Evolutionary conservation across 768 basidiomycete species (phyloP).

Genomic region (Pleurotus platypus): DNA sequence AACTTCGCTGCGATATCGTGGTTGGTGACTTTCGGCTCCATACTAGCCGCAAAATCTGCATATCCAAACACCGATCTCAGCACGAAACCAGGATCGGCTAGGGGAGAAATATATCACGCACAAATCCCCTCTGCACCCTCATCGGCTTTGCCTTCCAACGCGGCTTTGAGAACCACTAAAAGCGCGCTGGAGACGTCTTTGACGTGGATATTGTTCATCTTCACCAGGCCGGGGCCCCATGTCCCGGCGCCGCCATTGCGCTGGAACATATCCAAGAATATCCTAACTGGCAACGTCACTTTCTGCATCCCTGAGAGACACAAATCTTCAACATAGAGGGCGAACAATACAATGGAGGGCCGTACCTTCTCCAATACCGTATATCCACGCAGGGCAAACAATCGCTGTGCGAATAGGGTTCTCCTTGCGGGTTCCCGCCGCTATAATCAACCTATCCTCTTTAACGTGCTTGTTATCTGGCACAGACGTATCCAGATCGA

Average conservation of each 20-base stretch:
- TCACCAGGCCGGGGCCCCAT: slow-evolving; percentile 36
- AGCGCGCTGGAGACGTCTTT: slow-evolving; percentile 33
- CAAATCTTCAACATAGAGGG: background rate
- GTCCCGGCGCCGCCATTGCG: slow-evolving; percentile 33
- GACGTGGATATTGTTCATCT: slow-evolving; percentile 36
- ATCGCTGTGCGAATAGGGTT: slow-evolving; percentile 41
- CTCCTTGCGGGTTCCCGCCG: slow-evolving; percentile 34
- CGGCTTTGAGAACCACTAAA: slow-evolving; percentile 32
- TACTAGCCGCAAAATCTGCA: slow-evolving; percentile 31
- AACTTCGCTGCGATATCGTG: slow-evolving; percentile 27
- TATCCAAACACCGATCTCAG: slow-evolving; percentile 1
- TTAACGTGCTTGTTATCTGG: slow-evolving; percentile 17
- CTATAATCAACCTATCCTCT: slow-evolving; percentile 28
- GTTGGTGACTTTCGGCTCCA: slow-evolving; percentile 24
- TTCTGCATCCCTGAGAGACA: slow-evolving; percentile 29
- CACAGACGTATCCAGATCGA: slow-evolving; percentile 26
- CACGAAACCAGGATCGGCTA: background rate
- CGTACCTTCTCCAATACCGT: slow-evolving; percentile 37
- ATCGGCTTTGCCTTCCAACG: slow-evolving; percentile 35
- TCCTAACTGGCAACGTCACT: slow-evolving; percentile 30
- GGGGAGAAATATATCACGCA: slow-evolving; percentile 15
- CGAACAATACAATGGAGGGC: background rate
- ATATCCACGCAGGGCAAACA: slow-evolving; percentile 37
- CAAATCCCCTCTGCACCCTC: slow-evolving; percentile 39
- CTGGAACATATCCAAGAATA: slow-evolving; percentile 30